Evolutionary conservation across 2,329 filamentous ascomycete species (phyloP), one percentile per base, ranked within the genome.

Genomic region (Alternaria alternata): DNA sequence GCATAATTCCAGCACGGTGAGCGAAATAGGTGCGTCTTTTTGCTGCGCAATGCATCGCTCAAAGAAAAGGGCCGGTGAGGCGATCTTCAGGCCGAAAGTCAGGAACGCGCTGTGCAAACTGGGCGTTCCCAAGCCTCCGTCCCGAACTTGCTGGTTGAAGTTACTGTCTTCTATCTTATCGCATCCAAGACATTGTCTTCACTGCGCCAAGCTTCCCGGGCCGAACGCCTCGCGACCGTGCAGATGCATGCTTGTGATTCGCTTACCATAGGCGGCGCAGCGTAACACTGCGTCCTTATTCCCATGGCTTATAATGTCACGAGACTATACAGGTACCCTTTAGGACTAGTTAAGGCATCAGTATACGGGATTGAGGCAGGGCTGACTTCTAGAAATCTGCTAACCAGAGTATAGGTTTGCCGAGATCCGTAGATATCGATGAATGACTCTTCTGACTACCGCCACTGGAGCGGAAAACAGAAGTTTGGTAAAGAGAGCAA

Each of bases 181-280:
- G 51, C 48, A 16, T 26, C 34, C 41, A 34, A 49, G 51, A 22
- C 44, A 54, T 49, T 52, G 7, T n/a, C n/a, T 28, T 36, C 14
- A 44, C 28, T 34, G 26, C 18, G 64, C 64, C 64, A 65, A 67
- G 64, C 39, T 4, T 16, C 30, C 34, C 52, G 59, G 62, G 24
- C 60, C 62, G 57, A 53, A 26, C 39, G 53, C 41, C 51, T 54
- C 20, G 54, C 38, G 42, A 46, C 18, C 18, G 36, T 30, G 32
- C 16, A 22, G 51, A 20, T 32, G 34, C 22, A 43, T 26, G 16
- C 41, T 38, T 49, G 18, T 32, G 8, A 65, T 65, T 66, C 59
- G 64, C 44, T 57, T 55, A 53, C 12, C 20, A 16, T 16, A 38
- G 20, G 30, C 20, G 28, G 32, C 12, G 16, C 18, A 44, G 38